Evolutionary conservation across 805 yeast species (phyloP).

Genomic region (Sugiyamaella boreocaroliniensis): DNA sequence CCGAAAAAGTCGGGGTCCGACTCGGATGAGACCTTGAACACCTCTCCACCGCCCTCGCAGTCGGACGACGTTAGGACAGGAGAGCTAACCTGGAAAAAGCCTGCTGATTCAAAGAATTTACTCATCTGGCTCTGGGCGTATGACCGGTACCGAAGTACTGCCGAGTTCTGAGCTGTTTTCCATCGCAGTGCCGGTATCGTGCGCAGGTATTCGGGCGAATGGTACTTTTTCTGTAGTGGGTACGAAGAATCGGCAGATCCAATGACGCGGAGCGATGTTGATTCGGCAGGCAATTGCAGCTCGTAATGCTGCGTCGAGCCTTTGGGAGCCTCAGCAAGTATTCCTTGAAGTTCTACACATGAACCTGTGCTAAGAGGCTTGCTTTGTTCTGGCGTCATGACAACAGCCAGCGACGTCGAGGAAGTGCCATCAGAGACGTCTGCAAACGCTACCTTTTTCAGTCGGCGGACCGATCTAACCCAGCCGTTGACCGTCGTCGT

Average conservation of each 20-base stretch:
- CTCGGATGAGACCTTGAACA: conserved; percentile 51
- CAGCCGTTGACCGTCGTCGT: conserved; percentile 58
- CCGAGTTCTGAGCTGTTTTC: conserved; percentile 57
- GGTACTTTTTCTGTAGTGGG: conserved; percentile 80
- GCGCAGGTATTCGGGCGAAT: conserved; percentile 59
- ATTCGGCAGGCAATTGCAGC: conserved; percentile 34
- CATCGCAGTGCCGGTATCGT: conserved; percentile 71
- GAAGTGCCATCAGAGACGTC: conserved; percentile 77
- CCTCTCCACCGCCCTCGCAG: conserved; percentile 97
- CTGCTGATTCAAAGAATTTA: conserved; percentile 46
- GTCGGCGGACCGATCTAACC: conserved; percentile 62
- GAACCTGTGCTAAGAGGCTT: conserved; percentile 38
- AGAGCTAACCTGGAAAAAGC: conserved; percentile 70
- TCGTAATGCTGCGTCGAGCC: conserved; percentile 52
- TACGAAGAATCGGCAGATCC: conserved; percentile 60
- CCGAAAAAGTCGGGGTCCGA: conserved; percentile 37
- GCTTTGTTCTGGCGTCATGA: conserved; percentile 32
- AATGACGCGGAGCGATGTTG: conserved; percentile 37
- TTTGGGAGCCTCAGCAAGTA: conserved; percentile 37
- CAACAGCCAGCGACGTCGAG: conserved; percentile 46
- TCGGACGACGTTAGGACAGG: conserved; percentile 85
- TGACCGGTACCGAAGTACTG: conserved; percentile 69
- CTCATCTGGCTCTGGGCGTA: conserved; percentile 48
- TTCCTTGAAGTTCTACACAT: conserved; percentile 39
- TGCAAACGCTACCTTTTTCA: conserved; percentile 73